phyloP scores from a whole-genome alignment of 768 basidiomycete genomes.

The Trametes villosa region DNA sequence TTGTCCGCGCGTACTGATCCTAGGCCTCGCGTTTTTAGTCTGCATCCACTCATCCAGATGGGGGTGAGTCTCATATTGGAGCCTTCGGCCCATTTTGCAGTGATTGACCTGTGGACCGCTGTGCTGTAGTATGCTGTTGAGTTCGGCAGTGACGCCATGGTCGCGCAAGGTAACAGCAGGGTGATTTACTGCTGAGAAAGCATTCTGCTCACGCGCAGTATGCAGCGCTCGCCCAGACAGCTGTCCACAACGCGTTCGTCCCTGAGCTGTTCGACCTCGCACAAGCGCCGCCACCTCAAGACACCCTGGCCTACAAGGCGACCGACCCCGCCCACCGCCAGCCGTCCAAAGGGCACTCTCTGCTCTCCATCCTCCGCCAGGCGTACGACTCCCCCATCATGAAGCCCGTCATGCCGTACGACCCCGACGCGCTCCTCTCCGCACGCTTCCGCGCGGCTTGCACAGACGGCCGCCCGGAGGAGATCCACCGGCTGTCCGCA shows the following conservation, averaged over 20 bases:
- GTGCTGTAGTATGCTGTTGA: conserved; percentile 52
- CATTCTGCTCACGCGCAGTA: not conserved
- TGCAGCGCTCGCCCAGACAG: conserved; percentile 54
- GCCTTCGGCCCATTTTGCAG: no score
- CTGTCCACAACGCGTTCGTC: conserved; percentile 41
- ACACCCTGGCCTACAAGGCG: not conserved
- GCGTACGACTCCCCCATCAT: conserved; percentile 54
- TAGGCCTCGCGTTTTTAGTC: conserved; percentile 42
- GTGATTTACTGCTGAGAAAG: not conserved
- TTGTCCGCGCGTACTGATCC: no score
- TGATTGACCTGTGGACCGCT: no score
- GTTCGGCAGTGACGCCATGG: conserved; percentile 53
- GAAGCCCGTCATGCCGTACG: conserved; percentile 55
- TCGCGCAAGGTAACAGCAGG: conserved; percentile 48
- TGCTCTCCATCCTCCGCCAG: conserved; percentile 55
- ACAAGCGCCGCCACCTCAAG: not conserved
- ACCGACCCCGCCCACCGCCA: conserved; percentile 23
- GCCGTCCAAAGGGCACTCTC: conserved; percentile 40
- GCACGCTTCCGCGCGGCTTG: conserved; percentile 41
- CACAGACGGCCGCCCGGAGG: conserved; percentile 45
- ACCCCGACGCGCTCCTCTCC: conserved; percentile 46
- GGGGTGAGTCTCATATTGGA: conserved; percentile 49
- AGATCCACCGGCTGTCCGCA: conserved; percentile 49
- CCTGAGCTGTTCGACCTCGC: conserved; percentile 39
- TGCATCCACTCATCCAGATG: conserved; percentile 61